Evolutionary conservation across 108 stramenopile species (phyloP), one percentile per base, ranked within the genome.

Genomic region (Mediolabrus comicus): DNA sequence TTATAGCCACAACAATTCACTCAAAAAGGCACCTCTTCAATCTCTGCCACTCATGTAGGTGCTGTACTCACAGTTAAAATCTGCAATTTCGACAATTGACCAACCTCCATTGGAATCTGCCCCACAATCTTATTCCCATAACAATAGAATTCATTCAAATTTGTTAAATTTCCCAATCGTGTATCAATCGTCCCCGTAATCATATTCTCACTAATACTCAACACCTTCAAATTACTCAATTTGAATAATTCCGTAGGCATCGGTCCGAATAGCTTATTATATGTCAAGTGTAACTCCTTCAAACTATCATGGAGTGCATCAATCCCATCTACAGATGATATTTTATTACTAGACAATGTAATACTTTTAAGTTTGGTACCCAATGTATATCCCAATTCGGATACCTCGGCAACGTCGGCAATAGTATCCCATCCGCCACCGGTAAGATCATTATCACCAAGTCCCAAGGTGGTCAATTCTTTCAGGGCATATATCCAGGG

Each of bases 61-160:
- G 8, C 13, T 66, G 35, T 11, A 59, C 62, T 64, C 26, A 67
- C 73, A 38, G 86, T 75, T 22, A 86, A 67, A 10, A 82, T 66
- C 64, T 81, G 62, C 54, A 89, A 76, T 35, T 82, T 84, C 33
- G 52, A 38, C 14, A 80, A 68, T 7, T 54, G 26, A 0, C 84
- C 84, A 39, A 84, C 65, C 49, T 65, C 77, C 5, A 63, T 31
- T 14, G 86, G 84, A 31, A 90, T 84, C 2, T 62, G 41, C 4
- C 88, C 88, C 11, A 46, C 71, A 22, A 90, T 28, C 16, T 54
- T 30, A 61, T 90, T 90, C 10, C 77, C 80, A 43, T 84, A 82
- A 43, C 87, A 72, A 58, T 87, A 79, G 14, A 90, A 69, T 30
- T 79, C 75, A 14, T 43, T 51, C 36, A 90, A 64, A n/a, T 68